phyloP scores from a whole-genome alignment of 2,329 filamentous ascomycete species.

The Exophiala phaeomuriformis region DNA sequence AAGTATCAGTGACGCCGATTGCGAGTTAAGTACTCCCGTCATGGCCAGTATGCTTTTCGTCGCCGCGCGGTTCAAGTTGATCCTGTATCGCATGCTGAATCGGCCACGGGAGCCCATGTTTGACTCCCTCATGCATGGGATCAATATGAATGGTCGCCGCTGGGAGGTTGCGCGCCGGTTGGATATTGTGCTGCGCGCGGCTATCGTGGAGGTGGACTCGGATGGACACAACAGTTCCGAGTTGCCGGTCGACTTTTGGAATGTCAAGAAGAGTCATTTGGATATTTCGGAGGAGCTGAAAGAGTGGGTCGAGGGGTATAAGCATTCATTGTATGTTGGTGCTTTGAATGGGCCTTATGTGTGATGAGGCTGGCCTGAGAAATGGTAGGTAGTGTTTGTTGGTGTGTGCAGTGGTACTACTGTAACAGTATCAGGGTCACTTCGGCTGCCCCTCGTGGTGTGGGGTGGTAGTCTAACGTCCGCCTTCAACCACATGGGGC shows the following conservation, averaged over 20 bases:
- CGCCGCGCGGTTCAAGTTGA: conserved; percentile 22
- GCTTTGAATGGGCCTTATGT: conserved; percentile 20
- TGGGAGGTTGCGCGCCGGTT: conserved; percentile 24
- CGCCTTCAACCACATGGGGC: too few species aligned
- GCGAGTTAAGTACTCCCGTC: conserved; percentile 23
- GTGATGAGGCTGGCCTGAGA: background rate
- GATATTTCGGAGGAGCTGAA: conserved; percentile 26
- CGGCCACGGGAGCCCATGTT: conserved; percentile 19
- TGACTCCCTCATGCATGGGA: conserved; percentile 26
- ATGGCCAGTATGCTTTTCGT: conserved; percentile 21
- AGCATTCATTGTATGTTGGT: conserved; percentile 19
- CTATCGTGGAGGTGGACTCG: conserved; percentile 20
- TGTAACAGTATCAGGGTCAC: too few species aligned
- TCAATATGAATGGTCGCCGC: conserved; percentile 26
- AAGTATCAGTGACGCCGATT: conserved; percentile 25
- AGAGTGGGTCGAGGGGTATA: conserved; percentile 18
- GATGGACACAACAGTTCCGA: conserved; percentile 2
- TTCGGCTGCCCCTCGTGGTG: too few species aligned
- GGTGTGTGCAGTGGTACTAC: background rate
- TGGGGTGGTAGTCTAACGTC: too few species aligned
- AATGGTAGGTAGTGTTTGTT: background rate
- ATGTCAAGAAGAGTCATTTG: conserved; percentile 20
- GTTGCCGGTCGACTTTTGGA: conserved; percentile 12
- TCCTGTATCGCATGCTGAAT: conserved; percentile 15
- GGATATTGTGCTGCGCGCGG: conserved; percentile 24